Percentiles rank a stretch among this genome's conserved stretches.
Conservation (phyloP, 495 filamentous ascomycete genomes). For the Hypomontagnella monticulosa region DNA sequence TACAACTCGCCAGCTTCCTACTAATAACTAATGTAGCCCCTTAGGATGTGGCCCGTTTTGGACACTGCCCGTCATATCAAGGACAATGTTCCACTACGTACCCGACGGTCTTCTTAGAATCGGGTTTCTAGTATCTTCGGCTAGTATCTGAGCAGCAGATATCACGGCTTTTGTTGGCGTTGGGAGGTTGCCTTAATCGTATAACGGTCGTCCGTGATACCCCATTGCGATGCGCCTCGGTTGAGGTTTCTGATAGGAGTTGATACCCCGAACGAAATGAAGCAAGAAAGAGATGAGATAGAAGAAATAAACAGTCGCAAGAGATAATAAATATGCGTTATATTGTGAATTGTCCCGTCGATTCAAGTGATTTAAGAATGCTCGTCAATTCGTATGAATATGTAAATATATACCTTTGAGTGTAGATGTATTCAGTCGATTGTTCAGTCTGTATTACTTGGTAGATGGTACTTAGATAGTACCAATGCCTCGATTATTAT, state of each 20-base stretch:
- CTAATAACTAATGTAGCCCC: constrained; percentile 36
- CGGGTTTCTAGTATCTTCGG: constrained; percentile 15
- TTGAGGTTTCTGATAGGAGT: constrained; percentile 21
- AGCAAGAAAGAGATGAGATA: constrained; percentile 20
- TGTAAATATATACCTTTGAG: no score
- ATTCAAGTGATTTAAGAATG: background rate
- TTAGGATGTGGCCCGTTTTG: constrained; percentile 18
- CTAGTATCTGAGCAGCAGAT: constrained; percentile 28
- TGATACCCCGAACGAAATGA: constrained; percentile 36
- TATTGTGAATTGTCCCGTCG: background rate
- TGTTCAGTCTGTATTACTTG: no score
- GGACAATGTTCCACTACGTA: constrained; percentile 7
- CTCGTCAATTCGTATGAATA: no score
- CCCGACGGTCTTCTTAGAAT: background rate
- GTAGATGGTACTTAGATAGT: no score
- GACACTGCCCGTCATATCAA: constrained; percentile 22
- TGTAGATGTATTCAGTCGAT: no score
- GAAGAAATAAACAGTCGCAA: constrained; percentile 19
- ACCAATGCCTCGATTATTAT: no score
- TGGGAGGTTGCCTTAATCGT: constrained; percentile 32
- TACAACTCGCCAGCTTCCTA: constrained; percentile 15
- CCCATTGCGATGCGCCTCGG: constrained; percentile 27
- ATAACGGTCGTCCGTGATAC: constrained; percentile 34
- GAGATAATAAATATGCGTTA: constrained; percentile 25
- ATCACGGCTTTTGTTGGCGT: constrained; percentile 29